These are phyloP conservation scores for Candida smagusa DNA, from an alignment of 1,139 yeast genomes.

Conservation along the genomic window DNA sequence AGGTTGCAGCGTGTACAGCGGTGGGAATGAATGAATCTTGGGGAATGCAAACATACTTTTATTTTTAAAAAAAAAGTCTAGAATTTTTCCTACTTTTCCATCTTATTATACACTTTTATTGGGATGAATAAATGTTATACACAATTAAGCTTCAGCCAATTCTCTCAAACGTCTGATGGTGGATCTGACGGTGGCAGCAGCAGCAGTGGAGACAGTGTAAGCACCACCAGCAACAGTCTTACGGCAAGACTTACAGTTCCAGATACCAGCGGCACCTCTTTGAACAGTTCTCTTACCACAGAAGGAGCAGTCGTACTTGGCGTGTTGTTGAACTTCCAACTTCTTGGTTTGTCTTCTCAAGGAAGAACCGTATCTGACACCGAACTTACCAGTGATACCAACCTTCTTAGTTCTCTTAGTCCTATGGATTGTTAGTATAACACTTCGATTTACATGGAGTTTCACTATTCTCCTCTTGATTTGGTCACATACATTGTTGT, in stretches of 20 bases:
- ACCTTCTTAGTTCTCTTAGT: constrained; percentile 99
- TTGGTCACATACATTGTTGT: constrained; percentile 14
- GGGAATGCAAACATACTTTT: constrained; percentile 46
- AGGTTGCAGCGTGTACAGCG: constrained; percentile 86
- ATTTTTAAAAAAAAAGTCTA: background rate
- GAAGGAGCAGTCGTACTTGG: constrained; percentile 98
- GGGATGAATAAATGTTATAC: constrained; percentile 5
- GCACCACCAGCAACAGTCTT: constrained; percentile 99
- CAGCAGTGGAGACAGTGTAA: constrained; percentile 98
- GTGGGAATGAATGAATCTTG: constrained; percentile 81
- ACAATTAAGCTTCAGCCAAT: constrained; percentile 85
- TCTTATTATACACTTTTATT: constrained; percentile 6
- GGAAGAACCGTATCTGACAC: constrained; percentile 99
- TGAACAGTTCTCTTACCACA: constrained; percentile 98
- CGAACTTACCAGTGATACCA: constrained; percentile 99
- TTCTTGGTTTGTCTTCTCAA: constrained; percentile 99
- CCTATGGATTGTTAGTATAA: constrained; percentile 57
- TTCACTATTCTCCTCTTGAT: background rate
- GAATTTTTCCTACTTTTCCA: background rate
- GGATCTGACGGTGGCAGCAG: constrained; percentile 99
- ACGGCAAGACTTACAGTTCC: constrained; percentile 93
- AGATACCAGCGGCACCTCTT: constrained; percentile 99
- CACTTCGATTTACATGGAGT: background rate
- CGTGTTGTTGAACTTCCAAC: constrained; percentile 98
- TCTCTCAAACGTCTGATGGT: constrained; percentile 99